Percentiles rank a stretch among this genome's conserved stretches.
Evolutionary conservation across 495 filamentous ascomycete genomes (phyloP).

Genomic region (Penicillium paradoxum): DNA sequence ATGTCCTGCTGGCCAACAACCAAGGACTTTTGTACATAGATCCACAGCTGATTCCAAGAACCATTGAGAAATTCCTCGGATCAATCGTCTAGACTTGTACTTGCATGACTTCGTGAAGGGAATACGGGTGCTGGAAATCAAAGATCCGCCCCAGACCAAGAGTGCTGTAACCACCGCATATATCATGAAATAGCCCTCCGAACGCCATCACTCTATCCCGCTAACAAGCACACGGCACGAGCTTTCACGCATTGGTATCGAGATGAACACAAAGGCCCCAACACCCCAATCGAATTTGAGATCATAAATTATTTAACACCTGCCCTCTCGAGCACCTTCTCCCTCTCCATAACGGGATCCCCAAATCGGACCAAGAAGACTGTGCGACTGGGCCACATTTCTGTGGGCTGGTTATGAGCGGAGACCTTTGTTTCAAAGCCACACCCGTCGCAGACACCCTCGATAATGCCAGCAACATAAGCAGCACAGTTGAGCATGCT

Average conservation of each 20-base stretch:
- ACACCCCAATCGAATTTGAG: neutral
- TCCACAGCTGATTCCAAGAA: neutral
- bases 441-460: conserved; percentile 90
- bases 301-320: conserved; percentile 38
- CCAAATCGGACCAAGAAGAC: conserved; percentile 92
- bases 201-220: neutral
- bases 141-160: neutral
- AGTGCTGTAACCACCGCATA: neutral
- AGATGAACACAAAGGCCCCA: neutral
- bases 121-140: neutral
- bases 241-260: neutral
- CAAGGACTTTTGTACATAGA: conserved; percentile 12
- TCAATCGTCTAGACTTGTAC: neutral
- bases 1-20: neutral
- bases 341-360: conserved; percentile 82
- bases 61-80: neutral
- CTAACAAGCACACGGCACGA: neutral
- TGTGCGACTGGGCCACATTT: conserved; percentile 92
- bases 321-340: conserved; percentile 59
- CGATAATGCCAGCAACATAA: conserved; percentile 90
- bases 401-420: conserved; percentile 78
- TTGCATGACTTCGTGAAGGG: conserved; percentile 2
- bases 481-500: conserved; percentile 93
- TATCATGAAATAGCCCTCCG: neutral
- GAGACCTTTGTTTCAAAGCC: conserved; percentile 85